Evolutionary conservation across 2,329 filamentous ascomycete species (phyloP), one percentile per base, ranked within the genome.

Genomic region (Colletotrichum liriopes): DNA sequence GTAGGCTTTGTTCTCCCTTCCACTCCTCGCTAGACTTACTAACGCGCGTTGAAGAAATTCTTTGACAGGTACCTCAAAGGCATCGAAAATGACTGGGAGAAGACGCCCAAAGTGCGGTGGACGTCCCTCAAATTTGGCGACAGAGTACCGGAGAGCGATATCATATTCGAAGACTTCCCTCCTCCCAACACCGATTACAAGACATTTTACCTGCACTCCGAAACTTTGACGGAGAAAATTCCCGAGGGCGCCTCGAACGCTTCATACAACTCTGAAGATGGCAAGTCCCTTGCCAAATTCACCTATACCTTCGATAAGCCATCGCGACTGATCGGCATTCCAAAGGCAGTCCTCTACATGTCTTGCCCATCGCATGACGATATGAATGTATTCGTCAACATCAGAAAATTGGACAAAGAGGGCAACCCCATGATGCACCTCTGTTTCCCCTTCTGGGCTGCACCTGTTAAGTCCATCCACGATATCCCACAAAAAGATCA

Each of bases 301-400:
- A 81, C 75, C 1, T 78, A 82, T 73, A 84, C 77, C 0, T 87
- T 88, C 73, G 29, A 76, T 3, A 75, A 83, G 54, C 75, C 77
- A 1, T 81, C 83, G 0, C 77, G 81, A 3, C 75, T 88, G 0
- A 81, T 86, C 18, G 86, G 86, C 1, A 76, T 85, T 0, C 83
- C 86, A 5, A 87, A 87, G 74, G 84, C 84, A 0, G 75, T 83
- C 0, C 75, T 88, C 0, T 86, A 85, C 76, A 83, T 87, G 78
- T 84, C 82, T 1, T 83, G 80, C 68, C 75, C 78, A 2, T 79
- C 81, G 16, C 76, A 78, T 18, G 80, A 87, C 61, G 86, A 87
- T 70, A 81, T 87, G 71, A 81, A 79, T 32, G 81, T 86, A 1
- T 87, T 82, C 61, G 78, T 86, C 5, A 80, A 84, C 9, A 64